phyloP scores from a whole-genome alignment of 768 basidiomycete genomes.

The Boletellus emodensis region DNA sequence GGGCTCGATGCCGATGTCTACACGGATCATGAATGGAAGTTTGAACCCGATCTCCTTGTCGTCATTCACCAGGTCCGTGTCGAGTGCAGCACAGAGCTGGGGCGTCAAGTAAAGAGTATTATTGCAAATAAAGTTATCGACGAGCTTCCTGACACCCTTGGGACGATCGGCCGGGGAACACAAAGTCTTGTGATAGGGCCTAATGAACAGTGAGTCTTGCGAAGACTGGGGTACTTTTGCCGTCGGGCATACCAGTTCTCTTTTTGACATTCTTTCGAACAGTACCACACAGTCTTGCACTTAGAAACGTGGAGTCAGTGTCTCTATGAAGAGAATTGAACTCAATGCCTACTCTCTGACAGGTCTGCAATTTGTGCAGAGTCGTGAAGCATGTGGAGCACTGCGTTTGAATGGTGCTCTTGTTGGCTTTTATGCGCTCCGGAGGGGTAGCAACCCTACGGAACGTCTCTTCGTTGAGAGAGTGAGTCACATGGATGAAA shows the following conservation, averaged over 20 bases:
- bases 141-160: background rate
- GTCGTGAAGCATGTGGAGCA: background rate
- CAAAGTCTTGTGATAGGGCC: background rate
- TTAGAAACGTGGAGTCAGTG: background rate
- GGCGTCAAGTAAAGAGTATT: background rate
- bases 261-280: background rate
- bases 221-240: background rate
- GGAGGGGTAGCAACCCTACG: background rate
- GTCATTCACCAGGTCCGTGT: background rate
- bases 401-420: background rate
- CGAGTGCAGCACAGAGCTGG: background rate
- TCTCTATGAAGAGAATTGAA: background rate
- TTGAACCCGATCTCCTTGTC: too few relatives aligned
- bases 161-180: background rate
- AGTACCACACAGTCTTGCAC: background rate
- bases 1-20: too few relatives aligned
- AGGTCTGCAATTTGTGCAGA: background rate
- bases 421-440: background rate
- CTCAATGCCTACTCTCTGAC: background rate
- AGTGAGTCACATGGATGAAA: background rate
- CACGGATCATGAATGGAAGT: too few relatives aligned
- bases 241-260: background rate
- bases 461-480: background rate
- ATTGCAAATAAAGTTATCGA: background rate
- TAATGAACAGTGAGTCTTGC: background rate